These are phyloP conservation scores for Mucor saturninus DNA, from an alignment of 371 early-diverging fungal genomes.

Conservation along the genomic window DNA sequence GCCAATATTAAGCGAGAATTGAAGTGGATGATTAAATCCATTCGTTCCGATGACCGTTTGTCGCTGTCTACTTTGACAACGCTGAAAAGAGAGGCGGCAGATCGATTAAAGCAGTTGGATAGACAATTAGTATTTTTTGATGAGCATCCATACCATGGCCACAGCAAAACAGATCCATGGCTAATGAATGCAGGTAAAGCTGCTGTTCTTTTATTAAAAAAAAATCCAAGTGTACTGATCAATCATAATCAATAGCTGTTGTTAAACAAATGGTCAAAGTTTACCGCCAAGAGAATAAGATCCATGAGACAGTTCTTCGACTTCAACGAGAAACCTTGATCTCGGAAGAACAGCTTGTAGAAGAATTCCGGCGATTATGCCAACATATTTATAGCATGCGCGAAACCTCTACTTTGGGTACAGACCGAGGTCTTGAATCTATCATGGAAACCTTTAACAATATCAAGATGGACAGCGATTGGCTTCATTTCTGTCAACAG, in stretches of 20 bases:
- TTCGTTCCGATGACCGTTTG: conserved; percentile 42
- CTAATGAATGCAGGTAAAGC: conserved; percentile 44
- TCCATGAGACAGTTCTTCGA: conserved; percentile 51
- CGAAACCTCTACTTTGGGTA: conserved; percentile 28
- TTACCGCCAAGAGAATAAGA: conserved; percentile 47
- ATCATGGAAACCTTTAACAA: conserved; percentile 27
- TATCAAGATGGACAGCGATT: conserved; percentile 32
- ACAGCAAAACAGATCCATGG: conserved; percentile 46
- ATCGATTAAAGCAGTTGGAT: conserved; percentile 30
- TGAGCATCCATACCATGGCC: conserved; percentile 40
- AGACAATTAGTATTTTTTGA: conserved; percentile 44
- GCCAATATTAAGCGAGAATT: conserved; percentile 44
- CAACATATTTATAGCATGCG: conserved; percentile 34
- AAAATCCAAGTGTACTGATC: too few species aligned
- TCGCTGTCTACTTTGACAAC: conserved; percentile 31
- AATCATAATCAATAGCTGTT: conserved; percentile 26
- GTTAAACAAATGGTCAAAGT: conserved; percentile 47
- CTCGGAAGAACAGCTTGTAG: conserved; percentile 39
- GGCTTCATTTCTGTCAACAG: conserved; percentile 37
- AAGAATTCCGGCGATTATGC: conserved; percentile 37
- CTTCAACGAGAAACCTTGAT: conserved; percentile 41
- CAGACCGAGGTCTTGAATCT: conserved; percentile 27
- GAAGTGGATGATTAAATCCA: conserved; percentile 43
- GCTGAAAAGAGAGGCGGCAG: conserved; percentile 36
- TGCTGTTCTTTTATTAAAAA: too few species aligned